Evolutionary conservation across 2,329 filamentous ascomycete species (phyloP), one percentile per base, ranked within the genome.

Genomic region (Epichloe gansuensis): DNA sequence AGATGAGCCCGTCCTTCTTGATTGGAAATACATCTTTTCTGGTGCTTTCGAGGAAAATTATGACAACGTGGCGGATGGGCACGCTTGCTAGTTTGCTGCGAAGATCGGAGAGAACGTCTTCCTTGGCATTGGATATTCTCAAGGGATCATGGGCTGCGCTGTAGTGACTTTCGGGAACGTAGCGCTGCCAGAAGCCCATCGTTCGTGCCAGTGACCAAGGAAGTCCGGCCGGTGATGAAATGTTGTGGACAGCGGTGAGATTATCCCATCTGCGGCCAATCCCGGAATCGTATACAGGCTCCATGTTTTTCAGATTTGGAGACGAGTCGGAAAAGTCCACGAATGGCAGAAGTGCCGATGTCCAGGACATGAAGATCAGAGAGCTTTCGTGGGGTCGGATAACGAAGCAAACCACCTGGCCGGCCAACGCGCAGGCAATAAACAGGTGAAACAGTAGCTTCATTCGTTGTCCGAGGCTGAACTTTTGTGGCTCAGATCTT

Each of bases 31-130:
- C 66, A 48, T 75, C 72, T 3, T 68, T 68, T 21, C 72, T 65
- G 0, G 71, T 73, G 44, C 71, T 73, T 52, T 75, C 72, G 2
- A 75, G 61, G n/a, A 71, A 65, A 2, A 75, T 51, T n/a, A 74
- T 55, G 12, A 75, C 58, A 4, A 75, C 62, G 52, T 75, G 71
- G 47, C 71, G 70, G 51, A 75, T 69, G 9, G 65, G 63, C 6
- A 72, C 60, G 1, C 61, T 57, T 7, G 55, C 38, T 5, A 69
- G 51, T 42, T 59, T 60, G 7, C 55, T 56, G 1, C 58, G 57
- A 2, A 69, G 58, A 1, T 53, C 55, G 7, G 64, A 46, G 0
- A 68, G 55, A 0, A 72, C 47, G 0, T 61, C 60, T 9, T 69
- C 59, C 3, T 69, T 54, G 3, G 69, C 58, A 38, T 74, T 74